Evolutionary conservation across 2,329 filamentous ascomycete genomes (phyloP).

Genomic region (Fusarium lateritium): DNA sequence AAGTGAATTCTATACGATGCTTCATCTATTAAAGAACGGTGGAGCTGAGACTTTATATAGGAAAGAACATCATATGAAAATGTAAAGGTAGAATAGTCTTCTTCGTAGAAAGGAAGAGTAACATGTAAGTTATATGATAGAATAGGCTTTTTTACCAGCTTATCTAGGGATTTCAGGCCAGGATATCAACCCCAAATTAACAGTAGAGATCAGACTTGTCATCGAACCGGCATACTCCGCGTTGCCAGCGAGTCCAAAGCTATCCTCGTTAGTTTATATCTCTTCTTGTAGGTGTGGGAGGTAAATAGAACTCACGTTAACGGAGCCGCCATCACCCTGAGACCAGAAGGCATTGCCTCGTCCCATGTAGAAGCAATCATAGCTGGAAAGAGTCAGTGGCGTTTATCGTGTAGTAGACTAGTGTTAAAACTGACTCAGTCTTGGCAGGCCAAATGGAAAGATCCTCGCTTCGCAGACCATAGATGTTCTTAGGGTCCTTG

Average conservation of each 20-base stretch:
- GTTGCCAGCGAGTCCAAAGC: background rate
- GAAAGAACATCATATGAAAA: no score
- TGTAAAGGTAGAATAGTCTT: no score
- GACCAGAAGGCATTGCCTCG: background rate
- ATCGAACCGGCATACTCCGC: background rate
- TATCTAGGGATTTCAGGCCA: background rate
- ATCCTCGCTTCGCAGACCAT: background rate
- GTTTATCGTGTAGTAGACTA: background rate
- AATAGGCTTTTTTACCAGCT: background rate
- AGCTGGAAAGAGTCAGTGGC: background rate
- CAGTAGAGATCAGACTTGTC: background rate
- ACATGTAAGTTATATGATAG: no score
- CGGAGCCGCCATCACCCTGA: background rate
- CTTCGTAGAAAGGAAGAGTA: no score
- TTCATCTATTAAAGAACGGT: no score
- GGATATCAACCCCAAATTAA: background rate
- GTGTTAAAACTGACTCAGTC: background rate
- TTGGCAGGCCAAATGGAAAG: background rate
- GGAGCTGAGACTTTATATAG: no score
- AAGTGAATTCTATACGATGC: no score
- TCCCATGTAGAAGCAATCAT: background rate
- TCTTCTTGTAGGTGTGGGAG: background rate
- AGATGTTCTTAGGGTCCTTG: background rate
- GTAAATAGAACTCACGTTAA: background rate
- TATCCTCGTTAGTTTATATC: background rate